These are phyloP conservation scores for Epichloe festucae DNA, from an alignment of 2,329 filamentous ascomycete genomes.

Conservation along the genomic window DNA sequence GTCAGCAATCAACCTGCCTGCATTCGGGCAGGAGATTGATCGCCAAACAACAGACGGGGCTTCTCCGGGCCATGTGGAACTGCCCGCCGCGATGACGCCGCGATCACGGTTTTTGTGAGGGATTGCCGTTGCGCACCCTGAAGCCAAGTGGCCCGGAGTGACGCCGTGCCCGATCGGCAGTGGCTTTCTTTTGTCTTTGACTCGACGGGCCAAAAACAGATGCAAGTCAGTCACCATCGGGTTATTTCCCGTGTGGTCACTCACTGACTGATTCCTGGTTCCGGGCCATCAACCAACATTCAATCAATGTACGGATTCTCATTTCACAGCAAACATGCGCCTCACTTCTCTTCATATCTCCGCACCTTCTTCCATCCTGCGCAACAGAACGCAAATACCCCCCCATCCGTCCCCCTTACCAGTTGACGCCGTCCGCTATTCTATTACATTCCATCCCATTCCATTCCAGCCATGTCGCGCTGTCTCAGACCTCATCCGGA, in stretches of 20 bases:
- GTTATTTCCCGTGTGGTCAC: background rate
- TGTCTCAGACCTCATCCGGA: background rate
- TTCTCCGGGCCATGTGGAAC: background rate
- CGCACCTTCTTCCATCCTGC: too few relatives aligned
- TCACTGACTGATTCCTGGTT: too few relatives aligned
- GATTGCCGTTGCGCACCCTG: background rate
- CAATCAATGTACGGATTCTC: too few relatives aligned
- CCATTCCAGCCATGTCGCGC: background rate
- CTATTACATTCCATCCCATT: background rate
- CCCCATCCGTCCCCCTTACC: background rate
- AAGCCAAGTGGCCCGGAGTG: background rate
- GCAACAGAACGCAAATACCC: background rate
- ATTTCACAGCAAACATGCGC: too few relatives aligned
- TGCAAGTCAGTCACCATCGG: background rate
- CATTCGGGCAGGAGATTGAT: background rate
- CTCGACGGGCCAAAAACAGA: background rate
- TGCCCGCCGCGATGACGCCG: background rate
- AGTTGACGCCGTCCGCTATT: background rate
- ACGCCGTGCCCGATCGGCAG: background rate
- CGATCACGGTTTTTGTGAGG: too few relatives aligned
- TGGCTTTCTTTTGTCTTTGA: background rate
- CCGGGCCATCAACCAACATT: too few relatives aligned
- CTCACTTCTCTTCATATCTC: too few relatives aligned
- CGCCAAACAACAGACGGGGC: background rate
- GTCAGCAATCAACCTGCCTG: background rate